phyloP scores from a whole-genome alignment of 768 basidiomycete genomes.

The Grammothele lineata region DNA sequence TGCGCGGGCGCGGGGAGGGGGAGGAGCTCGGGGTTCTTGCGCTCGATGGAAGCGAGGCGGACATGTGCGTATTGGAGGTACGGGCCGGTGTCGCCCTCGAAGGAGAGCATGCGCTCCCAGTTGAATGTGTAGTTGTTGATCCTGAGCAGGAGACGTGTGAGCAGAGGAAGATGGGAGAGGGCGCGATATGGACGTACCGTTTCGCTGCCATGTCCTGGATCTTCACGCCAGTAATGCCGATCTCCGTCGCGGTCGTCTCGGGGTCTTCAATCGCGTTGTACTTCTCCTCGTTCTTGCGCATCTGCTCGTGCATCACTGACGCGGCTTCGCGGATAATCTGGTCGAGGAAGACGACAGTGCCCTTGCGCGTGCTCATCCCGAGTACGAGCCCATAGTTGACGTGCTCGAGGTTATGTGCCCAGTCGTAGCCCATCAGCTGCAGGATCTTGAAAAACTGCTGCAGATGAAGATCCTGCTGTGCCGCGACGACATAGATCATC shows the following conservation, averaged over 20 bases:
- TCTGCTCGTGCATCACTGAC: conserved; percentile 92
- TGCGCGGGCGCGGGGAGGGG: conserved; percentile 68
- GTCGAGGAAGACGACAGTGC: conserved; percentile 92
- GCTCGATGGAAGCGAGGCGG: conserved; percentile 83
- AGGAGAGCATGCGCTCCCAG: conserved; percentile 91
- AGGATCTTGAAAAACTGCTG: conserved; percentile 93
- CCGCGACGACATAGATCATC: conserved; percentile 92
- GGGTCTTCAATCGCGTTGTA: conserved; percentile 88
- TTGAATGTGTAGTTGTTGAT: conserved; percentile 97
- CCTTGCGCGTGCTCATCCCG: conserved; percentile 93
- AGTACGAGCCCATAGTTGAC: conserved; percentile 89
- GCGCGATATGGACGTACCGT: conserved; percentile 41
- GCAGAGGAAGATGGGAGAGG: neutral
- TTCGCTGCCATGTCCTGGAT: conserved; percentile 97
- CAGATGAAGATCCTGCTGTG: conserved; percentile 84
- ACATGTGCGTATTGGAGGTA: conserved; percentile 98
- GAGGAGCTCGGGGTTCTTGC: conserved; percentile 85
- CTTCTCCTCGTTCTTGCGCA: conserved; percentile 92
- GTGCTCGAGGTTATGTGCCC: conserved; percentile 80
- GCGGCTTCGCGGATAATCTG: conserved; percentile 89
- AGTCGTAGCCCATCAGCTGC: conserved; percentile 83
- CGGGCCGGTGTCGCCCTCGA: conserved; percentile 93
- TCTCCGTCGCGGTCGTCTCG: conserved; percentile 68
- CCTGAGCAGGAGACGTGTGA: conserved; percentile 35
- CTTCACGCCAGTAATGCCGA: conserved; percentile 94